Evolutionary conservation across 2,329 filamentous ascomycete genomes (phyloP), one percentile per base, ranked within the genome.

Genomic region (Penicillium sp.): DNA sequence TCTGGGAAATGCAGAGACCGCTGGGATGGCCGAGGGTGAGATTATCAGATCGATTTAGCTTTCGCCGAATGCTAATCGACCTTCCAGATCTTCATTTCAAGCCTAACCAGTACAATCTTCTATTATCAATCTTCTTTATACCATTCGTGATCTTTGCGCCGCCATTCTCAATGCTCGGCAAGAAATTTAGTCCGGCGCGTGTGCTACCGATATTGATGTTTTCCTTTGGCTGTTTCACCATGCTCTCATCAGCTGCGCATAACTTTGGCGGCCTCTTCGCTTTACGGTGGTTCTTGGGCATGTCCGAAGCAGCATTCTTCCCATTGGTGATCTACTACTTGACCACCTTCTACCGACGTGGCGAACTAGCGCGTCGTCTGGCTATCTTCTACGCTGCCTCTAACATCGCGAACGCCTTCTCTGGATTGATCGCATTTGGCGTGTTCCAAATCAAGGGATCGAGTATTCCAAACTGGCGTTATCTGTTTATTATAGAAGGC

Each of bases 331-430:
- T 86, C 58, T 87, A 86, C 71, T 87, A 87, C 60, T 75, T 82
- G 50, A 85, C 83, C 1, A 84, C 81, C 2, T 91, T 91, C 71
- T 91, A 91, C 71, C 83, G 87, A 16, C 82, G 89, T 53, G 85
- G 84, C 31, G 89, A 91, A 69, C 81, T 91, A 3, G 88, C 88
- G 6, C 80, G 88, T 9, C 84, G 89, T 3, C 78, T 91, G 1
- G 88, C 88, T 35, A 76, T 91, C 57, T 91, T 91, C 76, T 93
- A 92, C 65, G 90, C 89, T 0, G 89, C 89, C 0, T 87, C 84
- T 24, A 90, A 88, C 66, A 89, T 93, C 57, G 89, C 90, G 22
- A 86, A 84, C 56, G 87, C 86, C 2, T 89, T 88, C 64, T 82
- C 81, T 0, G 84, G 84, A 4, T 73, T 87, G 1, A 76, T 87